Conservation (phyloP, 306 rosid species). For the Gastrolobium villosum region DNA sequence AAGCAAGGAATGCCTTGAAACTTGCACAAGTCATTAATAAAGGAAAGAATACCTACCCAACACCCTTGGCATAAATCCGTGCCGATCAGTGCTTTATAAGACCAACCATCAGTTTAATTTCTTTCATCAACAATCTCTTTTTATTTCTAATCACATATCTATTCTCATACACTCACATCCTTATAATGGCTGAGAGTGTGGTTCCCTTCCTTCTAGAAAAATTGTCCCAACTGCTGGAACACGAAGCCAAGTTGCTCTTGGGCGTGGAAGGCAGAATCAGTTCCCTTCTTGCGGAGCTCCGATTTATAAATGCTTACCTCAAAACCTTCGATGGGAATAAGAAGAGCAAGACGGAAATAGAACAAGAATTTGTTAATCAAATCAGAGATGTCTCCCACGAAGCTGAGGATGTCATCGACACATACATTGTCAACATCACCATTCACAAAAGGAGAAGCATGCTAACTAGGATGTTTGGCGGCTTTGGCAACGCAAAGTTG, state of each 20-base stretch:
- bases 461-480: not conserved
- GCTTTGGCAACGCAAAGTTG: not conserved
- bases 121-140: too few relatives aligned
- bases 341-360: not conserved
- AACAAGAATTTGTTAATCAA: not conserved
- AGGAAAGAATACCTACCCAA: too few relatives aligned
- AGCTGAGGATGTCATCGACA: conserved; percentile 45
- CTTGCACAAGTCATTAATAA: too few relatives aligned
- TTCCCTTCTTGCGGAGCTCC: conserved; percentile 28
- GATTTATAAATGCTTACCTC: not conserved
- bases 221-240: conserved; percentile 26
- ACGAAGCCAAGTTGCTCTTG: conserved; percentile 27
- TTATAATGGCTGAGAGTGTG: conserved; percentile 33
- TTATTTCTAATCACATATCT: not conserved
- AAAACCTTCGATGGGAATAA: not conserved
- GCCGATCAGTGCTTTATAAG: too few relatives aligned
- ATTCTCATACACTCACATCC: not conserved
- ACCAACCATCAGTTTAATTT: not conserved
- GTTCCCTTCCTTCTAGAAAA: conserved; percentile 33
- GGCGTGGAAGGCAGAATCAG: conserved; percentile 33
- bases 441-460: not conserved
- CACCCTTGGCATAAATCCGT: too few relatives aligned
- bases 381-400: conserved; percentile 37
- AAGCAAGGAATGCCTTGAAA: too few relatives aligned
- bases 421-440: not conserved